Evolutionary conservation across 805 yeast genomes (phyloP).

Genomic region (Priceomyces melissophilus): DNA sequence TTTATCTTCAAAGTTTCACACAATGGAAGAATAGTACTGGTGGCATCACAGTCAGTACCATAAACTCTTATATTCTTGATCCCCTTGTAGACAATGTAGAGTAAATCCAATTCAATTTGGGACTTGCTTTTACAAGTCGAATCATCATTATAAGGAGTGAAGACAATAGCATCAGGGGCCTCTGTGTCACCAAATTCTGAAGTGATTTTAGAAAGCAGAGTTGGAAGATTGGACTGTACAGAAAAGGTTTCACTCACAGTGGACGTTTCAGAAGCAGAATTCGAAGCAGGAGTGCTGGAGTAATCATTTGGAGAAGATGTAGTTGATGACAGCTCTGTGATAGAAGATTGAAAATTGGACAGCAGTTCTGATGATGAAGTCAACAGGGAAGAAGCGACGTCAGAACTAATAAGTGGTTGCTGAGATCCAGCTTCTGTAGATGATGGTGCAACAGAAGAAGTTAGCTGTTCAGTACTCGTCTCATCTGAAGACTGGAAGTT

Average conservation of each 20-base stretch:
- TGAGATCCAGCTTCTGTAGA: not conserved
- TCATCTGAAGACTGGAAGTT: conserved; percentile 5
- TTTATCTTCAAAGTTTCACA: conserved; percentile 58
- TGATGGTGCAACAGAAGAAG: conserved; percentile 4
- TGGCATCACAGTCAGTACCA: conserved; percentile 81
- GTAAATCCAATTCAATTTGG: conserved; percentile 57
- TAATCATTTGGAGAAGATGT: conserved; percentile 16
- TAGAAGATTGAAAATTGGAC: not conserved
- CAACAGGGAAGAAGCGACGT: not conserved
- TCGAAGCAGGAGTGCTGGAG: conserved; percentile 21
- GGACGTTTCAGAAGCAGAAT: conserved; percentile 31
- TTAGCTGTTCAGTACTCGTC: conserved; percentile 7
- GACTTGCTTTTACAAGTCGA: conserved; percentile 61
- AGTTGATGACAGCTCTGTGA: conserved; percentile 11
- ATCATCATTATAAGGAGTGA: conserved; percentile 74
- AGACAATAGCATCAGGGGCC: conserved; percentile 61
- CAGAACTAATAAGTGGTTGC: not conserved
- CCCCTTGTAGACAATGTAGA: conserved; percentile 55
- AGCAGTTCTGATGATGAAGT: not conserved
- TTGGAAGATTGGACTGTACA: conserved; percentile 7
- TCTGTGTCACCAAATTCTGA: conserved; percentile 18
- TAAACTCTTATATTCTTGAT: conserved; percentile 70
- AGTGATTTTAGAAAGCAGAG: conserved; percentile 11
- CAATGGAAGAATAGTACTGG: conserved; percentile 61
- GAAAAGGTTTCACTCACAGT: conserved; percentile 19